Percentiles rank a stretch among this genome's conserved stretches.
Evolutionary conservation across 352 stramenopile genomes (phyloP).

Genomic region (Pythium biforme): DNA sequence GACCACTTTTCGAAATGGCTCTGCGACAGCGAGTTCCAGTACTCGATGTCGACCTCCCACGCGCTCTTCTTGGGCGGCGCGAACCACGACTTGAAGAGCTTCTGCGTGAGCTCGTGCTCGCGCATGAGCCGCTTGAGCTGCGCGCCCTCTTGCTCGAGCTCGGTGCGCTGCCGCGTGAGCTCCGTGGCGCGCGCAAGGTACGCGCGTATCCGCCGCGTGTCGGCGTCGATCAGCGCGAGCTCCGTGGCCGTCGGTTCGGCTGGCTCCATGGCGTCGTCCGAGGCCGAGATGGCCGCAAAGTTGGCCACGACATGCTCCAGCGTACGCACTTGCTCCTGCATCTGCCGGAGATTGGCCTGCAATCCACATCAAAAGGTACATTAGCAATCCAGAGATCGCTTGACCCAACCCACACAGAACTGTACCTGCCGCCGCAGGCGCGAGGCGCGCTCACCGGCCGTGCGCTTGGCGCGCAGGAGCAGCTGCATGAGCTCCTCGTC

Average conservation of each 20-base stretch:
- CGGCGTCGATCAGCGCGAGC: constrained; percentile 2
- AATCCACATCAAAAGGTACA: neutral
- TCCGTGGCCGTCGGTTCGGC: neutral
- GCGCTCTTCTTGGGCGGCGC: constrained; percentile 22
- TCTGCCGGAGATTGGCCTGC: constrained; percentile 23
- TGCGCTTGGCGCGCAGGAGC: constrained; percentile 24
- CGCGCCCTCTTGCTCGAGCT: constrained; percentile 18
- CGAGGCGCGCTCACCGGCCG: constrained; percentile 16
- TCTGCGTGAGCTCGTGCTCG: constrained; percentile 27
- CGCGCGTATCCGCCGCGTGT: constrained; percentile 21
- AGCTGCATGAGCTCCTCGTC: constrained; percentile 21
- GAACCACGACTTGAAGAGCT: constrained; percentile 29
- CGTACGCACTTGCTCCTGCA: constrained; percentile 23
- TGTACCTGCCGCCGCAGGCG: constrained; percentile 24
- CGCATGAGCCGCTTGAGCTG: constrained; percentile 24
- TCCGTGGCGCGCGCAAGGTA: constrained; percentile 17
- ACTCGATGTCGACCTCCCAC: constrained; percentile 29
- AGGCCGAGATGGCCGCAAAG: constrained; percentile 20
- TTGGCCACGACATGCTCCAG: constrained; percentile 24
- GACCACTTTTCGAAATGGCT: constrained; percentile 21
- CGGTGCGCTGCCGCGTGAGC: constrained; percentile 9
- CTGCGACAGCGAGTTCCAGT: constrained; percentile 26
- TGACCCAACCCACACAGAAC: neutral
- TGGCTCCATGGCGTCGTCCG: neutral
- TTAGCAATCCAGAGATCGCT: constrained; percentile 6